Evolutionary conservation across 2,329 filamentous ascomycete genomes (phyloP).

Genomic region (Ophiostoma ulmi): DNA sequence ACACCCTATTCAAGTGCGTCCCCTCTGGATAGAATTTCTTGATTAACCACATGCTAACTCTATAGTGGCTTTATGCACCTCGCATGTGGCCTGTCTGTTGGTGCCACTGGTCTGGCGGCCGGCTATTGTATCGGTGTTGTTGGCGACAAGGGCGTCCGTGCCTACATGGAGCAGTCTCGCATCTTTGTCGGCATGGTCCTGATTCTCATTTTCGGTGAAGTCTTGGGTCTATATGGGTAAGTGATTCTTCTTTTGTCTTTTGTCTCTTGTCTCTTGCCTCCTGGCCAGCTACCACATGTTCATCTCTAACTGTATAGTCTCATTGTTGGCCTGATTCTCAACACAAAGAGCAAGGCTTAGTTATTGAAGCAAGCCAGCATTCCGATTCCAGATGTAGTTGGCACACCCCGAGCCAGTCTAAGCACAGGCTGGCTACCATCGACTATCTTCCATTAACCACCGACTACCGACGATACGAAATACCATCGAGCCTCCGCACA

Average conservation of each 20-base stretch:
- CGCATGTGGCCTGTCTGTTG: constrained; percentile 82
- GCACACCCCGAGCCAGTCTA: not conserved
- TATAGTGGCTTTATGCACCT: constrained; percentile 85
- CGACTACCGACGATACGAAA: not conserved
- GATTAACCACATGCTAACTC: constrained; percentile 26
- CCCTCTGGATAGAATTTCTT: not conserved
- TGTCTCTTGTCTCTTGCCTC: not conserved
- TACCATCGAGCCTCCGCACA: not conserved
- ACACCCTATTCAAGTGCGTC: constrained; percentile 77
- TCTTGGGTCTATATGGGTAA: constrained; percentile 91
- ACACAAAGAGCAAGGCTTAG: constrained; percentile 71
- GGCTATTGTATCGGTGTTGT: constrained; percentile 96
- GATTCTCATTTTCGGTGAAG: constrained; percentile 97
- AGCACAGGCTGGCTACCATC: not conserved
- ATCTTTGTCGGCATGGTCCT: constrained; percentile 98
- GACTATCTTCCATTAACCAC: not conserved
- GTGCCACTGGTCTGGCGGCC: constrained; percentile 84
- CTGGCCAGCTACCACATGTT: not conserved
- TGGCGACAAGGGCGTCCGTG: constrained; percentile 86
- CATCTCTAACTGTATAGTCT: constrained; percentile 50
- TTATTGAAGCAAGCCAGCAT: not conserved
- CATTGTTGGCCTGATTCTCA: constrained; percentile 88
- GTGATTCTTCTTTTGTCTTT: not conserved
- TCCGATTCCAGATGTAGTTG: not conserved
- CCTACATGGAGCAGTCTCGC: constrained; percentile 92